A percentile compares a stretch with the other conserved stretches of the same genome.
Evolutionary conservation across 2,329 filamentous ascomycete species (phyloP).

Genomic region (Penicillium decumbens): DNA sequence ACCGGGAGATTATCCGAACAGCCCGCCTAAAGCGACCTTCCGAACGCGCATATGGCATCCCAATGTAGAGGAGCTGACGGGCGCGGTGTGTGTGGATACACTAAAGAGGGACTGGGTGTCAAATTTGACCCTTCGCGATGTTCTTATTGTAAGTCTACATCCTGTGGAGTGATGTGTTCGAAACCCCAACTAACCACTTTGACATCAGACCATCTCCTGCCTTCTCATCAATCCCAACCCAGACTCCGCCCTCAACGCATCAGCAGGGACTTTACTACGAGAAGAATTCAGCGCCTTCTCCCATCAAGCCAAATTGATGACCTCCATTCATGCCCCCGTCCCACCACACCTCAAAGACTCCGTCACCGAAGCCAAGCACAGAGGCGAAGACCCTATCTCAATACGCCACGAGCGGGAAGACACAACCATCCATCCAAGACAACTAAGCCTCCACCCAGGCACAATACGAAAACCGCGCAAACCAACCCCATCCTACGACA

Average conservation of each 20-base stretch:
- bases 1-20: constrained; percentile 52
- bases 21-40: constrained; percentile 54
- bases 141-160: constrained; percentile 45
- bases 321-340: constrained; percentile 56
- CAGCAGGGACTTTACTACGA: constrained; percentile 55
- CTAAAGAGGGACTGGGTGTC: constrained; percentile 60
- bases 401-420: constrained; percentile 22
- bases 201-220: constrained; percentile 54
- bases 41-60: constrained; percentile 61
- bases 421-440: constrained; percentile 14
- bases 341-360: constrained; percentile 43
- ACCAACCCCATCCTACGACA: not conserved
- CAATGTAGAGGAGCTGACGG: constrained; percentile 59
- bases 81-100: constrained; percentile 61
- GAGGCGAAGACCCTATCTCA: constrained; percentile 48
- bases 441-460: constrained; percentile 9
- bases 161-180: not conserved
- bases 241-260: constrained; percentile 59
- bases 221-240: constrained; percentile 61
- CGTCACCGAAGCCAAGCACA: constrained; percentile 51
- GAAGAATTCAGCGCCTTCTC: constrained; percentile 57
- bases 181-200: not conserved
- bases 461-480: constrained; percentile 12
- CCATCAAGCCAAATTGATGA: constrained; percentile 57
- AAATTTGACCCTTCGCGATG: constrained; percentile 55